phyloP scores from a whole-genome alignment of 2,329 filamentous ascomycete genomes.

The Emydomyces testavorans region DNA sequence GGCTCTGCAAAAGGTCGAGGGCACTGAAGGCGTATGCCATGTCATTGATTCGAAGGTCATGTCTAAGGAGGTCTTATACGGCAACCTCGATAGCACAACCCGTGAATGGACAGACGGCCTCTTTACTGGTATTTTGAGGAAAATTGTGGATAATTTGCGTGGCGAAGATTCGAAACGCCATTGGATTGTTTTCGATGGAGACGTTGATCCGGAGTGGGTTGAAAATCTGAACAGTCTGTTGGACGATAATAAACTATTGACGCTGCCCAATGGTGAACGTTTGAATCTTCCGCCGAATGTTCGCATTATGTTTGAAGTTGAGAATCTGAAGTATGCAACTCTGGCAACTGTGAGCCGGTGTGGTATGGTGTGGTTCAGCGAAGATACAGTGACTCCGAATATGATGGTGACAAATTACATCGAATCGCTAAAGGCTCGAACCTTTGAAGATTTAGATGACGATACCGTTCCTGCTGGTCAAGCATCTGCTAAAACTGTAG shows the following conservation, averaged over 20 bases:
- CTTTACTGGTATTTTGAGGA: conserved; percentile 93
- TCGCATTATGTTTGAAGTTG: conserved; percentile 99
- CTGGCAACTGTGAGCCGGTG: conserved; percentile 98
- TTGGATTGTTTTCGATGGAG: conserved; percentile 98
- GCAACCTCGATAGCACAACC: conserved; percentile 89
- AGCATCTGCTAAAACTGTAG: conserved; percentile 64
- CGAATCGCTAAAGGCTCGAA: conserved; percentile 64
- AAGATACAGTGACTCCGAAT: conserved; percentile 82
- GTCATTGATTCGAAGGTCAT: conserved; percentile 99
- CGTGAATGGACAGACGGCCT: conserved; percentile 98
- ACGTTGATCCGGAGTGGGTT: conserved; percentile 98
- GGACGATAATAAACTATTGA: conserved; percentile 97
- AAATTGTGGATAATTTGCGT: conserved; percentile 96
- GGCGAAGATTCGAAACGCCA: conserved; percentile 94
- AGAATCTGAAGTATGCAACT: conserved; percentile 93
- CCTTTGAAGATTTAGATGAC: conserved; percentile 93
- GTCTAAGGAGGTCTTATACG: conserved; percentile 96
- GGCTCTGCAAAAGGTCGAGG: conserved; percentile 81
- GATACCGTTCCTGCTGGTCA: conserved; percentile 68
- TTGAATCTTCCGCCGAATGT: conserved; percentile 89
- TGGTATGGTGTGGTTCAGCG: conserved; percentile 99
- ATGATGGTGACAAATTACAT: conserved; percentile 95
- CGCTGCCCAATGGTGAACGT: conserved; percentile 93
- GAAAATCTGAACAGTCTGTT: conserved; percentile 99
- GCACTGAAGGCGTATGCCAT: conserved; percentile 85